phyloP scores from a whole-genome alignment of 371 early-diverging fungal genomes.

The Sporodiniella umbellata region DNA sequence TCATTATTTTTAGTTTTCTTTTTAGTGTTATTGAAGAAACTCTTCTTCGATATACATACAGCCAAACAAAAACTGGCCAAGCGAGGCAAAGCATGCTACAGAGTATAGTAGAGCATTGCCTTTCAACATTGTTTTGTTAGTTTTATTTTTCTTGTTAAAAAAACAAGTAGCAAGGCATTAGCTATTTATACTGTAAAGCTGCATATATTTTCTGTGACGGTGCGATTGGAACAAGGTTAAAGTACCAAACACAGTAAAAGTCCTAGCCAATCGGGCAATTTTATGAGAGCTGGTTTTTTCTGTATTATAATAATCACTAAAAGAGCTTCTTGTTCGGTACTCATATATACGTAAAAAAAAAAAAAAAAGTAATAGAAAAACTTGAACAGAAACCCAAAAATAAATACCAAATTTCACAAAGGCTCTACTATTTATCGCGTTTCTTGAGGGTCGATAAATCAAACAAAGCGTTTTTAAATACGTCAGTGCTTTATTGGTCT shows the following conservation, averaged over 20 bases:
- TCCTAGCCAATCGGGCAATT: constrained; percentile 7
- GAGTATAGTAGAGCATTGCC: constrained; percentile 24
- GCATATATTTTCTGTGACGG: background rate
- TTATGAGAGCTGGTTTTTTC: background rate
- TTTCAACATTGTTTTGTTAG: constrained; percentile 7
- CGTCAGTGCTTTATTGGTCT: no score
- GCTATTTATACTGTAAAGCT: background rate
- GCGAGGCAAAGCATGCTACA: constrained; percentile 36
- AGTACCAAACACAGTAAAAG: no score
- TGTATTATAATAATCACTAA: background rate
- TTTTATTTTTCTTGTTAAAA: no score
- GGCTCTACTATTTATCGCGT: no score
- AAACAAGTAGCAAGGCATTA: background rate
- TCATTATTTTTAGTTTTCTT: no score
- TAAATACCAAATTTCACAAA: no score
- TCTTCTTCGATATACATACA: constrained; percentile 24
- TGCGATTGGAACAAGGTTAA: background rate
- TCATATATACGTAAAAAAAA: background rate
- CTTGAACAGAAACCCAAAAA: no score
- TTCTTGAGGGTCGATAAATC: no score
- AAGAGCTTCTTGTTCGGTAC: background rate
- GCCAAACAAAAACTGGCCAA: constrained; percentile 43
- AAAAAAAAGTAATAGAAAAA: no score
- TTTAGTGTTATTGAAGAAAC: background rate
- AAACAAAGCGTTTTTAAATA: background rate